Base-by-base conservation (phyloP, 345 rosid genomes). In the Pugionium cornutum region DNA sequence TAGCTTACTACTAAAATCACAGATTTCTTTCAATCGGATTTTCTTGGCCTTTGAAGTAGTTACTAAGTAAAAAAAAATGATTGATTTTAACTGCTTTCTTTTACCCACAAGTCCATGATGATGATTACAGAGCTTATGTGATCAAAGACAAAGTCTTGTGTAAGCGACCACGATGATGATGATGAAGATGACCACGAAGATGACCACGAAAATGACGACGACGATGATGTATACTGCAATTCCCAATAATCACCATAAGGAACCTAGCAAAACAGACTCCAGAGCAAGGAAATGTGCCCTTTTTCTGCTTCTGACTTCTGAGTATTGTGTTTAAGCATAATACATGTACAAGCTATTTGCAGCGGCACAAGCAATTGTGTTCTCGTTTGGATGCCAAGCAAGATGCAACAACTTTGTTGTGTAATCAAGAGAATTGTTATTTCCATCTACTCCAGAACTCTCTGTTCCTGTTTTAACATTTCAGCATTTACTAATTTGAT, bases 281-380 rank as follows among this genome's bases (percentile, higher is more conserved):
- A 5, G 48, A 49, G 42, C 69, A 49, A 35, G 47, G 64, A 33
- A 70, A 30, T 18, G 25, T 55, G 61, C 53, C 8, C 34, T 64
- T 7, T 39, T 31, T 33, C 25, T 37, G 47, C 49, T 53, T 44
- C 27, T 18, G 18, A 18, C 63, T 61, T 83, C 76, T 18, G 3
- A 4, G 51, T 48, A 6, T 49, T 30, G 11, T 4, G 32, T 2
- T 64, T 56, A 94, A 52, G 99, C 96, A 76, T 79, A 89, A 72
- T 95, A 95, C 99, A 95, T 95, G 86, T 95, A 95, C 83, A 95
- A 77, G 85, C 97, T 95, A 83, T 91, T 95, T 74, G 95, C 90
- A 57, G 99, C 94, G 5, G 99, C 99, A 67, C 99, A 95, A 69
- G 99, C 99, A 11, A 95, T 83, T 18, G 96, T 83, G 69, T 89